These are phyloP conservation scores for Microbotryum intermedium DNA, from an alignment of 1,284 basidiomycete genomes.

Conservation along the genomic window DNA sequence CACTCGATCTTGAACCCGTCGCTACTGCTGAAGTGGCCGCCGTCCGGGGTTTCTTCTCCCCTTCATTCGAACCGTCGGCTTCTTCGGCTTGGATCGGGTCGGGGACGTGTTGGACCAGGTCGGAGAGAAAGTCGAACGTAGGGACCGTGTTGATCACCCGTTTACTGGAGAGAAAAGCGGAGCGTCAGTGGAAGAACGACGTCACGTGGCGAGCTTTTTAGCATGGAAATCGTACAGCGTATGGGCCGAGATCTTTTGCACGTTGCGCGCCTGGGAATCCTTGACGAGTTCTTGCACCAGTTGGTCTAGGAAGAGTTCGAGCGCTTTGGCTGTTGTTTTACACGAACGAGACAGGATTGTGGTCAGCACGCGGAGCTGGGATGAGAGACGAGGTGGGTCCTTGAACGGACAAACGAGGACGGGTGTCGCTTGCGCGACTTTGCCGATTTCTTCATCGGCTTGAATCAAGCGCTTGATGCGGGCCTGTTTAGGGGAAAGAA, in stretches of 20 bases:
- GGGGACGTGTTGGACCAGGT: constrained; percentile 80
- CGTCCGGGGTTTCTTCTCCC: no score
- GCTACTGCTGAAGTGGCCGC: no score
- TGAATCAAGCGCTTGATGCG: constrained; percentile 99
- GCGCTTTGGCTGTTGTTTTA: constrained; percentile 67
- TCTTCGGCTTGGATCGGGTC: constrained; percentile 55
- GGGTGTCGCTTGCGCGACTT: constrained; percentile 94
- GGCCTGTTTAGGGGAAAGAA: constrained; percentile 43
- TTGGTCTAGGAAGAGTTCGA: constrained; percentile 85
- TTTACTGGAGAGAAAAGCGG: constrained; percentile 55
- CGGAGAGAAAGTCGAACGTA: constrained; percentile 90
- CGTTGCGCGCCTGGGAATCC: constrained; percentile 68
- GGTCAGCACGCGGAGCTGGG: not conserved
- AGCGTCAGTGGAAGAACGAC: constrained; percentile 2
- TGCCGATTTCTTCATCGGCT: constrained; percentile 98
- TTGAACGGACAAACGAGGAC: constrained; percentile 82
- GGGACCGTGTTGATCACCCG: constrained; percentile 81
- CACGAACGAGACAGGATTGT: not conserved
- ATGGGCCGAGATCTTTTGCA: constrained; percentile 85
- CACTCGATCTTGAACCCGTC: no score
- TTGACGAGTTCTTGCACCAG: constrained; percentile 77
- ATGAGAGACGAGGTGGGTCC: not conserved
- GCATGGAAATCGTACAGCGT: constrained; percentile 69
- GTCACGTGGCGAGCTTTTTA: not conserved
- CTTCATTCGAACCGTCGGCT: no score